Base-by-base conservation (phyloP, 257 asterid genomes). In the Osmanthus fragrans region DNA sequence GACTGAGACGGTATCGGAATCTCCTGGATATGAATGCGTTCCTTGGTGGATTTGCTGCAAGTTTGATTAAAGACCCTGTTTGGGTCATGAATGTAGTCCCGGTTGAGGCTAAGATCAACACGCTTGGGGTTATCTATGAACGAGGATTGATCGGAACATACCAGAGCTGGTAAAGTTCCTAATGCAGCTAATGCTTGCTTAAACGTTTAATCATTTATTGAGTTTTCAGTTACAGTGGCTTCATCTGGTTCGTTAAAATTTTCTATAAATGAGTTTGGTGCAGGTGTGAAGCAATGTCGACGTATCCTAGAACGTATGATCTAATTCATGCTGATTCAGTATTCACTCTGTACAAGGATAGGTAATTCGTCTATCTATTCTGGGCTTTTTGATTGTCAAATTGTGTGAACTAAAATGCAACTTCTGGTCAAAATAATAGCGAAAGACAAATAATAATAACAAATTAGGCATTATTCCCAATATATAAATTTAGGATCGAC, bases 261-360 rank as follows among this genome's bases (percentile, higher is more conserved):
- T 27, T 11, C 3, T 23, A 23, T 70, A 29, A 18, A 54, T 73
- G 33, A 60, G 18, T 25, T 49, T 60, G 30, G 36, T 78, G 73
- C 79, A 92, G 97, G 97, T 93, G 98, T 51, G 96, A 93, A 78
- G 97, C 98, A 30, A 92, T 93, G 97, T 93, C 98, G 19, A 93
- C 98, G 5, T 93, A 93, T 68, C 97, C 98, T 3, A 84, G 98
- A 85, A 92, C 97, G 0, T 92, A 93, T 40, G 98, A 93, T 81
- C 92, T 93, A 66, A 86, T 92, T 49, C 98, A 93, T 77, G 94
- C 95, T 15, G 97, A 84, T 77, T 87, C 97, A 4, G 58, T 90
- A 3, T 92, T 93, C 58, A 90, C 92, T 70, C 90, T 93, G 30
- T 93, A 93, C 82, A 83, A 86, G 73, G 80, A 87, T 30, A 88